A percentile compares a stretch with the other conserved stretches of the same genome.
These are phyloP conservation scores for Suhomyces coccinellae DNA, from an alignment of 1,139 yeast species.

Conservation along the genomic window DNA sequence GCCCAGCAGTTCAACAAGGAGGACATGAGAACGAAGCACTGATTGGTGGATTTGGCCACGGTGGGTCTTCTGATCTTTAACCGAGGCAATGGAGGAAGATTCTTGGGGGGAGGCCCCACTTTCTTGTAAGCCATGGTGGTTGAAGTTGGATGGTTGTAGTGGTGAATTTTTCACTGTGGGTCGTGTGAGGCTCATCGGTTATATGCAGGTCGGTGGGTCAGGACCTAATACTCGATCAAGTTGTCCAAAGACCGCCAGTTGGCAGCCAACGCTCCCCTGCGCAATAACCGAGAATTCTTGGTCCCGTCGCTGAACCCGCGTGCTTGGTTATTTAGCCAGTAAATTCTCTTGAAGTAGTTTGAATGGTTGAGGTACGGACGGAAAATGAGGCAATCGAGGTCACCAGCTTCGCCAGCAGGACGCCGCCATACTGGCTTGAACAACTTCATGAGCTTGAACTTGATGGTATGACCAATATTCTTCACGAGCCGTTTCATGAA, in stretches of 20 bases:
- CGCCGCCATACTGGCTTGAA: slow-evolving; percentile 18
- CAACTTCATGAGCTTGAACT: slow-evolving; percentile 25
- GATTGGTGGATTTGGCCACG: slow-evolving; percentile 57
- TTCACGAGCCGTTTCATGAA: slow-evolving; percentile 29
- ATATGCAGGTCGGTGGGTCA: neutral
- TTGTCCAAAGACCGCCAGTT: slow-evolving; percentile 15
- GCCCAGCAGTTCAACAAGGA: slow-evolving; percentile 94
- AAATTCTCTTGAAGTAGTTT: slow-evolving; percentile 32
- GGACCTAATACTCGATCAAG: slow-evolving; percentile 10
- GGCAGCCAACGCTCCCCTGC: slow-evolving; percentile 7
- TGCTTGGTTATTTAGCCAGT: slow-evolving; percentile 29
- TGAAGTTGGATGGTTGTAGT: slow-evolving; percentile 1
- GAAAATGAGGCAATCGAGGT: slow-evolving; percentile 30
- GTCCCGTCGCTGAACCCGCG: slow-evolving; percentile 5
- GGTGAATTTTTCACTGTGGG: slow-evolving; percentile 5
- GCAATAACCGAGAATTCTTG: slow-evolving; percentile 3
- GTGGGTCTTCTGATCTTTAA: slow-evolving; percentile 69
- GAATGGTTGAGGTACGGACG: slow-evolving; percentile 28
- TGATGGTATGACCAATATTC: slow-evolving; percentile 31
- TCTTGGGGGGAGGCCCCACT: slow-evolving; percentile 30
- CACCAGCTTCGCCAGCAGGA: slow-evolving; percentile 1
- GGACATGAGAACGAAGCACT: slow-evolving; percentile 81
- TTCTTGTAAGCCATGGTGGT: slow-evolving; percentile 30
- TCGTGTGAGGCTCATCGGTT: slow-evolving; percentile 2
- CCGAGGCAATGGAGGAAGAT: slow-evolving; percentile 74